Conservation (phyloP, 306 rosid species). For the Medicago arabica region DNA sequence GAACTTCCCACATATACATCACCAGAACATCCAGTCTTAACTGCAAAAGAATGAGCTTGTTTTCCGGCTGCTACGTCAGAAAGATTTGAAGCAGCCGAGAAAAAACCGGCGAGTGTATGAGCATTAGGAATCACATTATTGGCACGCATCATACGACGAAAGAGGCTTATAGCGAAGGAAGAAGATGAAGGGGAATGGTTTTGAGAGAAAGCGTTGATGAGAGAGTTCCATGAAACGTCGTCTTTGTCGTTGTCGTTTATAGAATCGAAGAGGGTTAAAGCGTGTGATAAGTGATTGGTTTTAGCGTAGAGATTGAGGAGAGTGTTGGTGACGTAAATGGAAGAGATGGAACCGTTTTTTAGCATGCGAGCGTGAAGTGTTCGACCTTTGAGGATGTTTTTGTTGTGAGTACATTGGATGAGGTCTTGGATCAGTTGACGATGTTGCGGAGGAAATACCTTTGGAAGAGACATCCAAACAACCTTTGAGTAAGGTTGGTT, state of each 20-base stretch:
- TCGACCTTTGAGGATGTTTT: slow-evolving; percentile 50
- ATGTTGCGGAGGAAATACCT: slow-evolving; percentile 41
- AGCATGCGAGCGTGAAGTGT: slow-evolving; percentile 65
- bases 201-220: slow-evolving; percentile 77
- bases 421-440: slow-evolving; percentile 45
- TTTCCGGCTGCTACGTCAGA: slow-evolving; percentile 45
- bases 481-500: background rate
- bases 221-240: slow-evolving; percentile 79
- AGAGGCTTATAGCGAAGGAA: slow-evolving; percentile 55
- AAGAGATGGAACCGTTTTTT: slow-evolving; percentile 43
- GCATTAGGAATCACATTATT: slow-evolving; percentile 58
- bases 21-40: slow-evolving; percentile 52
- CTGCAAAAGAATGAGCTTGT: slow-evolving; percentile 62
- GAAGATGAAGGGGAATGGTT: slow-evolving; percentile 32
- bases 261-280: slow-evolving; percentile 57
- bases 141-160: slow-evolving; percentile 63
- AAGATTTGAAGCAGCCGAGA: slow-evolving; percentile 58
- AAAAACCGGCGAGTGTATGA: slow-evolving; percentile 72
- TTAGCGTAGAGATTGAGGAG: slow-evolving; percentile 71
- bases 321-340: slow-evolving; percentile 57
- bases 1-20: slow-evolving; percentile 87
- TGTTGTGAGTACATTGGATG: slow-evolving; percentile 47
- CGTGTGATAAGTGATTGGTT: slow-evolving; percentile 51
- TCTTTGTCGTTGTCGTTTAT: slow-evolving; percentile 46
- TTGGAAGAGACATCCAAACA: background rate